Evolutionary conservation across 768 basidiomycete genomes (phyloP).

Genomic region (Lentinula lateritia): DNA sequence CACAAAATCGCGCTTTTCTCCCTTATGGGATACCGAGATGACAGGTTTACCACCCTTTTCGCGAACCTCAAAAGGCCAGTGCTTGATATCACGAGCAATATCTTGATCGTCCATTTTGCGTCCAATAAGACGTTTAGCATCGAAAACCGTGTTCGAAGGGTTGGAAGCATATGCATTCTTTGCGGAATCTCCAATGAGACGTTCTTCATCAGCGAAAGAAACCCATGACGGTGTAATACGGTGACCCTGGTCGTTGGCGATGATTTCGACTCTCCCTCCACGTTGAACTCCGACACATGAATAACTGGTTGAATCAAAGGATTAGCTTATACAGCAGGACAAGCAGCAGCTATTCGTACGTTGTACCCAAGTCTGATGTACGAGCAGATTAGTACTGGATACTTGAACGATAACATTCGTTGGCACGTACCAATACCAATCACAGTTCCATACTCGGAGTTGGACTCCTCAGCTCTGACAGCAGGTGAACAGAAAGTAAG

Average conservation of each 20-base stretch:
- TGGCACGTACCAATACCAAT: constrained; percentile 78
- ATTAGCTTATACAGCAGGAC: not conserved
- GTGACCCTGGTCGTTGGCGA: constrained; percentile 86
- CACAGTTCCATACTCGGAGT: constrained; percentile 82
- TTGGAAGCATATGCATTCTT: constrained; percentile 95
- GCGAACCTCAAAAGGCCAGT: constrained; percentile 86
- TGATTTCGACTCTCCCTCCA: constrained; percentile 83
- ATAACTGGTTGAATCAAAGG: constrained; percentile 47
- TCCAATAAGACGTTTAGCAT: constrained; percentile 94
- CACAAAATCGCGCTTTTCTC: constrained; percentile 78
- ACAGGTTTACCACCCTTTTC: constrained; percentile 78
- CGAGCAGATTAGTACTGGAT: not conserved
- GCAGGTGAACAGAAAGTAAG: constrained; percentile 64
- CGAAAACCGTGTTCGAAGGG: constrained; percentile 91
- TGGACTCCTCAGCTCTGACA: constrained; percentile 59
- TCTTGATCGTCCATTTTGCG: constrained; percentile 79
- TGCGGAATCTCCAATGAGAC: constrained; percentile 89
- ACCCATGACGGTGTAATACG: constrained; percentile 91
- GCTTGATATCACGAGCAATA: constrained; percentile 77
- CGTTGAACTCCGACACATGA: constrained; percentile 94
- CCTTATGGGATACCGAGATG: constrained; percentile 74
- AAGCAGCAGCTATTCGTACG: constrained; percentile 36
- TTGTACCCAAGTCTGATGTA: constrained; percentile 81
- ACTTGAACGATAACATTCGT: not conserved
- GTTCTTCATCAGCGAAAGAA: constrained; percentile 73